Percentiles rank a stretch among this genome's conserved stretches.
These are phyloP conservation scores for Aspergillus bertholletiae DNA, from an alignment of 495 filamentous ascomycete species.

Conservation along the genomic window DNA sequence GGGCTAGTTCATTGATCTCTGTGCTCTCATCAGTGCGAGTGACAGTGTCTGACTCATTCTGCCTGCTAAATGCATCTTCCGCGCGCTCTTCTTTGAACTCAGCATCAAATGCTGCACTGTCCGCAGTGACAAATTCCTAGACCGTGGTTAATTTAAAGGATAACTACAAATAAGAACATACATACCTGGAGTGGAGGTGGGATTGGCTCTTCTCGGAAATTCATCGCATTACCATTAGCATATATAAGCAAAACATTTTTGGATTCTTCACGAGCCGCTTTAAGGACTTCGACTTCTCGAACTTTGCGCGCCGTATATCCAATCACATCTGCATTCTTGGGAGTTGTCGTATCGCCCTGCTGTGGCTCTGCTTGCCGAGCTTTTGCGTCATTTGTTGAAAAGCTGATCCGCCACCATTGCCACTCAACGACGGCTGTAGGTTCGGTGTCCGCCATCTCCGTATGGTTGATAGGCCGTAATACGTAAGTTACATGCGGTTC, in stretches of 20 bases:
- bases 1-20: neutral
- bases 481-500: conserved; percentile 50
- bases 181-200: conserved; percentile 42
- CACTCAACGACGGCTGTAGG: conserved; percentile 22
- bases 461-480: conserved; percentile 21
- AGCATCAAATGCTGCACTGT: conserved; percentile 44
- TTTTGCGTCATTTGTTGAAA: conserved; percentile 45
- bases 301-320: conserved; percentile 46
- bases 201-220: conserved; percentile 24
- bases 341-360: conserved; percentile 10
- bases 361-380: conserved; percentile 29
- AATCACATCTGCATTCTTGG: conserved; percentile 34
- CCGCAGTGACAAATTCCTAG: conserved; percentile 44
- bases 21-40: neutral
- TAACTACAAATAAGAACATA: neutral
- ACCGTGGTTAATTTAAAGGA: conserved; percentile 7
- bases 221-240: conserved; percentile 44
- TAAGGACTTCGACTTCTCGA: conserved; percentile 47
- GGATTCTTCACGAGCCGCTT: conserved; percentile 49
- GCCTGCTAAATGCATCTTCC: neutral
- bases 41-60: neutral
- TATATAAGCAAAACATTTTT: conserved; percentile 48
- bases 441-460: conserved; percentile 13
- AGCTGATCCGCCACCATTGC: conserved; percentile 57
- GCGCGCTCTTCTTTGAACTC: conserved; percentile 30